These are phyloP conservation scores for Macrophomina tecta DNA, from an alignment of 2,329 filamentous ascomycete species.

Conservation along the genomic window DNA sequence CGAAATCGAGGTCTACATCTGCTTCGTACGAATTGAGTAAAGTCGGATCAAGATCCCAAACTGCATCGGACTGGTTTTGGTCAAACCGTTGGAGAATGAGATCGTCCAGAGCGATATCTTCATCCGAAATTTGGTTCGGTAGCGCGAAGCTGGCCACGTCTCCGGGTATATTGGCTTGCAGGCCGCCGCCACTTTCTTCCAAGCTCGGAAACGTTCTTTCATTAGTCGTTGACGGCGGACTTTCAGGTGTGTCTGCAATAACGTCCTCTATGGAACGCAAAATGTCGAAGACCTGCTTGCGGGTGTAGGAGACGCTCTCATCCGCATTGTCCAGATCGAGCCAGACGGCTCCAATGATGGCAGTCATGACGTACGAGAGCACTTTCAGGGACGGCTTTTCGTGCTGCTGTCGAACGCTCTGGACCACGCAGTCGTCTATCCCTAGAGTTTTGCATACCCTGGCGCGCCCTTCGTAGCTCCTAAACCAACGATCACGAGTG, in stretches of 20 bases:
- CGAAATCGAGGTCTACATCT: neutral
- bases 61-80: neutral
- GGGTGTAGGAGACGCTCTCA: neutral
- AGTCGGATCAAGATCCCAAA: neutral
- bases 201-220: neutral
- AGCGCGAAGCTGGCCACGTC: no score
- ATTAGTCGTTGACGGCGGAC: neutral
- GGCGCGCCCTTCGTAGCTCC: conserved; percentile 21
- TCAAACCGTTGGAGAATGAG: neutral
- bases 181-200: neutral
- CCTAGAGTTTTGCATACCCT: conserved; percentile 18
- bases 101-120: neutral
- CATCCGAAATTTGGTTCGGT: conserved; percentile 1
- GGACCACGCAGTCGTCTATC: conserved; percentile 23
- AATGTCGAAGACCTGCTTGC: conserved; percentile 13
- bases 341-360: conserved; percentile 29
- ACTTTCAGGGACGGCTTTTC: neutral
- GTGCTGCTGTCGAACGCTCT: conserved; percentile 27
- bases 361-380: conserved; percentile 21
- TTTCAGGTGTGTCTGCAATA: neutral
- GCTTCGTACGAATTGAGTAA: neutral
- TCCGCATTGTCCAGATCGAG: conserved; percentile 27
- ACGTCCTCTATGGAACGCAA: conserved; percentile 6
- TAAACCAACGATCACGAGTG: conserved; percentile 27
- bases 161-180: neutral